These are phyloP conservation scores for Pistacia vera DNA, from an alignment of 345 rosid species.

Conservation along the genomic window DNA sequence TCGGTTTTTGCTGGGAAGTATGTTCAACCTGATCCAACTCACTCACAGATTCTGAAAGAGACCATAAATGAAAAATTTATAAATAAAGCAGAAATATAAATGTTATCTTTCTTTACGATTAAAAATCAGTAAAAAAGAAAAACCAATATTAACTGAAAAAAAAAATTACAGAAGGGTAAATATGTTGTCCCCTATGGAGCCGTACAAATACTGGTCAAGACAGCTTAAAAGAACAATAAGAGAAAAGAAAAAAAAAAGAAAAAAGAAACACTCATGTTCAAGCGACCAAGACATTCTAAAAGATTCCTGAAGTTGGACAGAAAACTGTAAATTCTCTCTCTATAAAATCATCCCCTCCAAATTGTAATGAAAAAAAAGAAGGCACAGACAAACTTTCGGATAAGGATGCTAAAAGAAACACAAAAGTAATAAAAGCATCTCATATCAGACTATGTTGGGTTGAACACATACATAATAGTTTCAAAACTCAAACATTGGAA, in stretches of 20 bases:
- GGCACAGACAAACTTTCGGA: not conserved
- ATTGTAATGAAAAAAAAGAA: too few species aligned
- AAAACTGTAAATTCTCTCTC: too few species aligned
- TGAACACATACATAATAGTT: not conserved
- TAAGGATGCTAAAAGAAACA: not conserved
- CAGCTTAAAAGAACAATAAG: too few species aligned
- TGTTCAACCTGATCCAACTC: constrained; percentile 60
- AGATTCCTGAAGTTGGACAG: too few species aligned
- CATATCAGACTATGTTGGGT: not conserved
- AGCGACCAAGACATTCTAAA: not conserved
- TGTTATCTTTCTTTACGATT: not conserved
- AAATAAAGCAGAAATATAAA: not conserved
- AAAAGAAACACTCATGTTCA: not conserved
- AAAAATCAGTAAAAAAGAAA: too few species aligned
- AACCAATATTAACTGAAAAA: too few species aligned
- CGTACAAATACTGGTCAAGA: not conserved
- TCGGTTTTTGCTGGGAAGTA: constrained; percentile 51
- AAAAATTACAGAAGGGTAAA: too few species aligned
- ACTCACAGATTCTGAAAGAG: constrained; percentile 53
- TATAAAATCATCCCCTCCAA: too few species aligned
- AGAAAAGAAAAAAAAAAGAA: too few species aligned
- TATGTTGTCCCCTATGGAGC: not conserved
- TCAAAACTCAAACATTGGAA: not conserved
- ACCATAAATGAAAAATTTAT: not conserved
- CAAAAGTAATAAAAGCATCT: not conserved